Percentiles rank a stretch among this genome's conserved stretches.
Evolutionary conservation across 306 rosid species (phyloP).

Genomic region (Lathyrus sativus): DNA sequence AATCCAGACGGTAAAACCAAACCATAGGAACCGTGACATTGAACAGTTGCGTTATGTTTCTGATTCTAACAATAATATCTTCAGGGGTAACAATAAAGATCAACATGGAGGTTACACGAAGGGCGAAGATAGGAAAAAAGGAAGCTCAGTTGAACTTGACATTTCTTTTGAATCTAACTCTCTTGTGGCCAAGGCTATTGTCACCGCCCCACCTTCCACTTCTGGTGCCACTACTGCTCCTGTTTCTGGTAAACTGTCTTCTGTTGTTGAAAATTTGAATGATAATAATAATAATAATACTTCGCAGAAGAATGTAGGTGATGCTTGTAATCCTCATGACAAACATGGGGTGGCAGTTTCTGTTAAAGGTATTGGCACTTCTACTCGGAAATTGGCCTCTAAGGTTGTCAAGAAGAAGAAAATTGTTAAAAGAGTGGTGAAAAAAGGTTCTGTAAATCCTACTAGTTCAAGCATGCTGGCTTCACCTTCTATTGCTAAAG

Average conservation of each 20-base stretch:
- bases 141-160: conserved; percentile 77
- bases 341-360: conserved; percentile 43
- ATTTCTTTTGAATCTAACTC: conserved; percentile 84
- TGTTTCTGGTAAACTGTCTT: conserved; percentile 35
- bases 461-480: conserved; percentile 38
- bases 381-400: conserved; percentile 40
- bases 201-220: conserved; percentile 39
- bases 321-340: conserved; percentile 33
- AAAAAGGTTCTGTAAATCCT: conserved; percentile 51
- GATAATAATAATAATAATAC: conserved; percentile 16
- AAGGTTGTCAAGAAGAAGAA: conserved; percentile 67
- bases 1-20: conserved; percentile 61
- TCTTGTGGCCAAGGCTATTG: conserved; percentile 80
- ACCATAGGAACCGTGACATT: conserved; percentile 56
- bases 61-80: conserved; percentile 47
- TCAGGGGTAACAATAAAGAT: conserved; percentile 60
- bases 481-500: conserved; percentile 32
- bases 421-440: conserved; percentile 67
- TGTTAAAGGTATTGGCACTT: conserved; percentile 27
- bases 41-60: conserved; percentile 54
- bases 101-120: conserved; percentile 49
- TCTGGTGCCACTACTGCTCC: conserved; percentile 30
- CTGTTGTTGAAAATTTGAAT: conserved; percentile 30
- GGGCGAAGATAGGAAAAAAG: conserved; percentile 47
- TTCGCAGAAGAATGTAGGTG: conserved; percentile 40